Base-by-base conservation (phyloP, 208 protist genomes). In the Acanthamoeba culbertsoni region DNA sequence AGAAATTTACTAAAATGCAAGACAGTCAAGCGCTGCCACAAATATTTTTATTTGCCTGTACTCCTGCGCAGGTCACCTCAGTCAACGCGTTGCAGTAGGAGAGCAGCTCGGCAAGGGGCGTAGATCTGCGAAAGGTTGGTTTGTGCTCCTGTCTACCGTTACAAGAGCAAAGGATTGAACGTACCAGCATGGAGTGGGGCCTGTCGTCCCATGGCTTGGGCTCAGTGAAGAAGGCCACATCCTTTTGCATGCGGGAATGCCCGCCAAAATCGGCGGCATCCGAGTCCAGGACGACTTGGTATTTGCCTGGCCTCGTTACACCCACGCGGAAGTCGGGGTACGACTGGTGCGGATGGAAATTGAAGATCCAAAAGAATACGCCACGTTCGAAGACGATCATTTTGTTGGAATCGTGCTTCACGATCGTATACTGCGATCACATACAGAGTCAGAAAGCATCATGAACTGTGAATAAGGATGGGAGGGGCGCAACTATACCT, bases 281-380 rank as follows among this genome's bases (percentile, higher is more conserved):
- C n/a, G 97, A 95, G 84, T 97, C 65, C 35, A 98, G 95, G 3
- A 95, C 55, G 37, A 97, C 93, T 26, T 45, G 43, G 48, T 95
- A 97, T 57, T 97, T 96, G 28, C 51, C 46, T 28, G 79, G 79
- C 0, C 26, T 16, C 23, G 88, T 35, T 23, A 93, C 91, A 37
- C 95, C 95, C 28, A 98, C 86, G 26, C 94, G 68, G 86, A 97
- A 98, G 71, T 96, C 95, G 6, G 53, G 16, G 93, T 96, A 97
- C 37, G 68, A 95, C 43, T 97, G 93, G 1, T 59, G 82, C 53
- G 93, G 86, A 84, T 98, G 97, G 94, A 98, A 98, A 92, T 98
- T 98, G 96, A 98, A 97, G 20, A 97, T 63, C 89, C 97, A 98
- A 42, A 98, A 75, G 8, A 98, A 65, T 31, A 77, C 59, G 10